These are phyloP conservation scores for Alternaria rosae DNA, from an alignment of 2,329 filamentous ascomycete species.

Conservation along the genomic window DNA sequence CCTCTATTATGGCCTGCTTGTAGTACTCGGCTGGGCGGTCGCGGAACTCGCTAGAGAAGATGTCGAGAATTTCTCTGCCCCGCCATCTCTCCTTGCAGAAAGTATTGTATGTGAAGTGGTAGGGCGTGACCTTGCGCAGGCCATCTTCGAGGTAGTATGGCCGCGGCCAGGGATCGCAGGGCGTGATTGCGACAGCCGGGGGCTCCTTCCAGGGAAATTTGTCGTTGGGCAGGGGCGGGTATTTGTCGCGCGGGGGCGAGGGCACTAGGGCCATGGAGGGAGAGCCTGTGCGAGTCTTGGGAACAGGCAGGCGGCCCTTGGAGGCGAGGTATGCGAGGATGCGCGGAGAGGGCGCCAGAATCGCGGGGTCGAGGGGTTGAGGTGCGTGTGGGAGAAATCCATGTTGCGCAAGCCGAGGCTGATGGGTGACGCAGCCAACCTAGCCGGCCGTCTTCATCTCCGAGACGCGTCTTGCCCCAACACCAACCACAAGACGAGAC, in stretches of 20 bases:
- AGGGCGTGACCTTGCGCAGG: slow-evolving; percentile 82
- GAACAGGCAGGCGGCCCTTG: slow-evolving; percentile 52
- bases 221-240: slow-evolving; percentile 41
- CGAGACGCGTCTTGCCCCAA: not conserved
- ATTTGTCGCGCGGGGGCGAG: slow-evolving; percentile 38
- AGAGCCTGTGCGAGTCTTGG: slow-evolving; percentile 23
- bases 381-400: slow-evolving; percentile 8
- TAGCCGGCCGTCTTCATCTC: not conserved
- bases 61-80: slow-evolving; percentile 78
- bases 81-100: slow-evolving; percentile 95
- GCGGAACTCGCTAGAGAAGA: slow-evolving; percentile 91
- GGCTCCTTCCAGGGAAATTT: slow-evolving; percentile 53
- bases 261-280: slow-evolving; percentile 57
- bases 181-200: slow-evolving; percentile 59
- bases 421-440: slow-evolving; percentile 2
- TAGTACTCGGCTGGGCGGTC: slow-evolving; percentile 90
- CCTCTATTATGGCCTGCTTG: slow-evolving; percentile 76
- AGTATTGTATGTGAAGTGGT: slow-evolving; percentile 94
- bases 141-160: slow-evolving; percentile 88
- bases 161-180: slow-evolving; percentile 62
- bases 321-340: slow-evolving; percentile 61
- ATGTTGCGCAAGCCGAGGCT: slow-evolving; percentile 8
- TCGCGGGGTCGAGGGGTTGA: slow-evolving; percentile 17
- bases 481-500: not conserved
- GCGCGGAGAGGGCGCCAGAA: slow-evolving; percentile 60